Percentiles rank a stretch among this genome's conserved stretches.
Conservation (phyloP, 2,329 filamentous ascomycete species). For the Zymoseptoria tritici region DNA sequence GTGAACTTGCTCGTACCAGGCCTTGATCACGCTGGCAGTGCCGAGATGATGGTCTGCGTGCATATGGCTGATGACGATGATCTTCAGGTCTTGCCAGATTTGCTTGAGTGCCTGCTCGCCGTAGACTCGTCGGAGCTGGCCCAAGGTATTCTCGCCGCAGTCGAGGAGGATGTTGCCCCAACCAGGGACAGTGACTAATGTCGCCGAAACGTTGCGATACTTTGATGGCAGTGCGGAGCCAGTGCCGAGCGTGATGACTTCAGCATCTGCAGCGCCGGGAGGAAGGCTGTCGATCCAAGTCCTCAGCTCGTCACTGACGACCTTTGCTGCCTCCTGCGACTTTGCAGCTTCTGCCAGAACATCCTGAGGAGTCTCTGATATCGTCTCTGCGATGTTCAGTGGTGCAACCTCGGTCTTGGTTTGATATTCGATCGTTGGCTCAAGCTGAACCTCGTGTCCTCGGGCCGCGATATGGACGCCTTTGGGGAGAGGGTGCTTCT, state of each 20-base stretch:
- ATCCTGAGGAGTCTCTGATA: slow-evolving; percentile 36
- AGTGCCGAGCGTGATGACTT: slow-evolving; percentile 82
- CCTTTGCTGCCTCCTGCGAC: slow-evolving; percentile 32
- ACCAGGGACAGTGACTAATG: slow-evolving; percentile 73
- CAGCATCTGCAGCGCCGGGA: slow-evolving; percentile 55
- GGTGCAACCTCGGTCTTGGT: slow-evolving; percentile 43
- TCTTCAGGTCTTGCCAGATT: slow-evolving; percentile 70
- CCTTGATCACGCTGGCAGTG: slow-evolving; percentile 68
- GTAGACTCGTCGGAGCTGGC: slow-evolving; percentile 73
- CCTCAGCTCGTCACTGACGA: slow-evolving; percentile 40
- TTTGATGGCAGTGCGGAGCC: slow-evolving; percentile 86
- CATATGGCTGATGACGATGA: slow-evolving; percentile 88
- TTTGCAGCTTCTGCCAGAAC: slow-evolving; percentile 48
- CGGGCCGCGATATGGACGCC: slow-evolving; percentile 26
- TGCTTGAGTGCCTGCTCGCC: slow-evolving; percentile 55
- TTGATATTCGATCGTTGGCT: slow-evolving; percentile 35
- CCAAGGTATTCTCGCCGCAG: slow-evolving; percentile 84
- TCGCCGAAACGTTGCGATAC: slow-evolving; percentile 90
- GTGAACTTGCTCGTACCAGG: slow-evolving; percentile 62
- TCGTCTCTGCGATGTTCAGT: slow-evolving; percentile 42
- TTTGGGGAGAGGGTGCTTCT: slow-evolving; percentile 15
- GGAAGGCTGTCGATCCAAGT: slow-evolving; percentile 60
- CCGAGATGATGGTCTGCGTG: slow-evolving; percentile 96
- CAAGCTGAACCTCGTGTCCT: slow-evolving; percentile 30
- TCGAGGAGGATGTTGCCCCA: slow-evolving; percentile 87